Base-by-base conservation (phyloP, 2,329 filamentous ascomycete species). In the Exophiala calicioides region DNA sequence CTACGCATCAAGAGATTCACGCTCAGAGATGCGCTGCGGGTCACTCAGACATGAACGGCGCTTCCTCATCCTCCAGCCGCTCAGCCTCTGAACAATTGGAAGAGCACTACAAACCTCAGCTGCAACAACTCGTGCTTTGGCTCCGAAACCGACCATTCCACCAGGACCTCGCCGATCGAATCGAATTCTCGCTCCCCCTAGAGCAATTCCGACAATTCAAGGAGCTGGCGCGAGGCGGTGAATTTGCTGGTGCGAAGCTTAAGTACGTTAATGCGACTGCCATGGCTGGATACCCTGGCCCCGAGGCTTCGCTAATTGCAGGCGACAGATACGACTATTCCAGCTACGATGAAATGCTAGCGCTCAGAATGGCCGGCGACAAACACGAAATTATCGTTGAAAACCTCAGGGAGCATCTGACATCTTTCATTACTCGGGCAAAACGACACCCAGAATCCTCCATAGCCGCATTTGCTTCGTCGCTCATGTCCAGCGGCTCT, bases 321-420 rank as follows among this genome's bases (percentile, higher is more conserved):
- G 30, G 20, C 29, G 9, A 42, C 13, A 43, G 40, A 33, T 43
- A 43, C 40, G 40, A 43, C 40, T 43, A 43, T 43, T 43, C 40
- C 20, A 13, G 13, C 13, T 19, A 12, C 20, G 9, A 9, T 13
- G 30, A 35, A 26, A 43, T 27, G 3, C 29, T 43, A 7, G 9
- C 40, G 4, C 15, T 43, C 29, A 43, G 30, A 43, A 26, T 43
- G 20, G n/a, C 19, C 13, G 16, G 40, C 8, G 3, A 6, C 12
- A 24, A 7, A 35, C 40, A 43, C 40, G 40, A 38, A 26, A 4
- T 12, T 13, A 7, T 18, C 10, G 7, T 27, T 27, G n/a, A n/a
- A 7, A 7, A 7, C 7, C 24, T 27, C 7, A 27, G n/a, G 24
- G 24, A 27, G 7, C 24, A n/a, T 27, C 24, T 27, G 7, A 27